Evolutionary conservation across 1,139 yeast genomes (phyloP), one percentile per base, ranked within the genome.

Genomic region (Yamadazyma oceani): DNA sequence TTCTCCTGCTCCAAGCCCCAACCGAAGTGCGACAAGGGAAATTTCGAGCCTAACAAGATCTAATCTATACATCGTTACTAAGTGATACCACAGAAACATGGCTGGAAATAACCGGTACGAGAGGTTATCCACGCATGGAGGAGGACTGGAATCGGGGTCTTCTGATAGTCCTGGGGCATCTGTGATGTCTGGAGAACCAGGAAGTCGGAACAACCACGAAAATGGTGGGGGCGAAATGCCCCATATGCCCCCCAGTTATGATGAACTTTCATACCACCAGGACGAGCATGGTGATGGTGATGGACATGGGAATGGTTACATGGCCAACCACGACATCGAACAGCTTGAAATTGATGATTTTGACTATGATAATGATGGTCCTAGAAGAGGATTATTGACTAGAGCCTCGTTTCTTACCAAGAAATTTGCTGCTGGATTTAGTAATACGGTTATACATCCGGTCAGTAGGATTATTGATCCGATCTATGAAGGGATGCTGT

Each of bases 401-500:
- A 47, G 70, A 36, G 69, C 72, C 1, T 54, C 61, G 9, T 37
- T 55, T 7, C 46, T 58, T 31, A 62, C 73, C 15, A 60, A 60
- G 46, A 62, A 57, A 34, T 43, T 66, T 33, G 66, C 69, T 17
- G 57, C 41, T 43, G 66, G 66, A 39, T 61, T 81, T 52, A 74
- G 64, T 43, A 55, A 59, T 31, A 57, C 67, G 25, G 59, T 83
- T 11, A 67, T 79, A 19, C 55, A 62, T 25, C 88, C 88, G 0
- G 74, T 82, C 4, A 61, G 75, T 22, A 69, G 65, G 36, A 70
- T 81, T 15, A 62, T 83, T 29, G 92, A 84, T 50, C 94, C 95
- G 0, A 73, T 85, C 9, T 82, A 79, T 31, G 83, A 79, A 49
- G 69, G 79, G 1, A 79, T 80, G 55, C 61, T 62, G 35, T 69